phyloP scores from a whole-genome alignment of 106 monocot genomes.

The Ottelia alismoides region DNA sequence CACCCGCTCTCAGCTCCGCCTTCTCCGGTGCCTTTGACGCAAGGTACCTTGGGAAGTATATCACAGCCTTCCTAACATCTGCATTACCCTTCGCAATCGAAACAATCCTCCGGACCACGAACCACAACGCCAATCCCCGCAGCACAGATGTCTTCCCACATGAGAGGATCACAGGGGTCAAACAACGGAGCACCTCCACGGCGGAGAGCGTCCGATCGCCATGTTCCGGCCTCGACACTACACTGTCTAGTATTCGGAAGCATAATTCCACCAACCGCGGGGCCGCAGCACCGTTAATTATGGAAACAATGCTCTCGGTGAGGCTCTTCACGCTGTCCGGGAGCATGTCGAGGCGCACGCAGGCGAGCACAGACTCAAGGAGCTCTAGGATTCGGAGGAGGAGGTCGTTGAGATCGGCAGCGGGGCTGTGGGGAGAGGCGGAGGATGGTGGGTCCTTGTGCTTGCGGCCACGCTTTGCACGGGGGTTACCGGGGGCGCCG shows the following conservation, averaged over 20 bases:
- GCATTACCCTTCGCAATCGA: conserved; percentile 37
- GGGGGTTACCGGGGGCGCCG: not conserved
- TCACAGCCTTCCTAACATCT: conserved; percentile 43
- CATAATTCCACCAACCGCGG: conserved; percentile 30
- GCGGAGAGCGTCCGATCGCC: conserved; percentile 33
- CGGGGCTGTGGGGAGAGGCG: not conserved
- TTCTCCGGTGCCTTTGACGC: conserved; percentile 60
- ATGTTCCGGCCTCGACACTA: conserved; percentile 42
- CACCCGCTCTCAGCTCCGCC: conserved; percentile 64
- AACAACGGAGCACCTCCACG: conserved; percentile 33
- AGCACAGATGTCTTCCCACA: conserved; percentile 37
- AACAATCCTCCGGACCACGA: conserved; percentile 32
- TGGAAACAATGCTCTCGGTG: conserved; percentile 37
- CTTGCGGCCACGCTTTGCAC: not conserved
- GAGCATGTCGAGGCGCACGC: conserved; percentile 37
- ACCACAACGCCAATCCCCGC: conserved; percentile 20
- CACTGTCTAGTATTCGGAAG: conserved; percentile 34
- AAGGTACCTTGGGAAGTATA: conserved; percentile 69
- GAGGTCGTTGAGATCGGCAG: conserved; percentile 1
- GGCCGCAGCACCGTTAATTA: conserved; percentile 13
- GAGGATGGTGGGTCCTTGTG: conserved; percentile 9
- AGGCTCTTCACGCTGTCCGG: conserved; percentile 49
- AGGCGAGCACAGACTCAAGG: conserved; percentile 24
- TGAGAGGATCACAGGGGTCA: conserved; percentile 41
- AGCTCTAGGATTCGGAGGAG: conserved; percentile 28